Evolutionary conservation across 441 rosid genomes (phyloP).

Genomic region (Viola pubescens): DNA sequence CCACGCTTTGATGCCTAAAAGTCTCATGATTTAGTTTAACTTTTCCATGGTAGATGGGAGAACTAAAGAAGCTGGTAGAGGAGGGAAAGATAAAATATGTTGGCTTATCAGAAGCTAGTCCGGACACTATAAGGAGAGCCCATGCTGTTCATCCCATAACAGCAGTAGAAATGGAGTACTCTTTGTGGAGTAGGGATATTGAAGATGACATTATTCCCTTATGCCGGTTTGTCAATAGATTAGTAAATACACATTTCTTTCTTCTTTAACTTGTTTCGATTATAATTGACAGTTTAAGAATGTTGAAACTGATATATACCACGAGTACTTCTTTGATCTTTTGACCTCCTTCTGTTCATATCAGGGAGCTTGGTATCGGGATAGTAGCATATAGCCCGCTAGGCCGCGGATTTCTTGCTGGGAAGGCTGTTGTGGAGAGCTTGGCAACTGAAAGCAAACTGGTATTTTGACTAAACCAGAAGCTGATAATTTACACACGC

Average conservation of each 20-base stretch:
- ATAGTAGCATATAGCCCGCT: conserved; percentile 49
- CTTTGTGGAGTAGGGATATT: conserved; percentile 44
- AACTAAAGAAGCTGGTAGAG: conserved; percentile 42
- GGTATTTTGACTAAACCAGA: background rate
- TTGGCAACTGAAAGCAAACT: conserved; percentile 17
- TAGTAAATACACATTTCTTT: background rate
- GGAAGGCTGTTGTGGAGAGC: conserved; percentile 38
- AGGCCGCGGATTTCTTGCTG: conserved; percentile 43
- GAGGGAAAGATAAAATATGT: conserved; percentile 42
- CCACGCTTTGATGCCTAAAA: background rate
- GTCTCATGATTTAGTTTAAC: background rate
- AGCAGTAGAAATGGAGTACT: conserved; percentile 48
- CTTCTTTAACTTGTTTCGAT: background rate
- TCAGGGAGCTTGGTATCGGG: conserved; percentile 47
- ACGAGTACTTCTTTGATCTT: background rate
- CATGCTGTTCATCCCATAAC: conserved; percentile 48
- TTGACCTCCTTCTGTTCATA: background rate
- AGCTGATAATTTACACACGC: background rate
- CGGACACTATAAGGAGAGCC: conserved; percentile 41
- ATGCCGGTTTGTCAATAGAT: conserved; percentile 32
- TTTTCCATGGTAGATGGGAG: conserved; percentile 32
- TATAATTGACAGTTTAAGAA: background rate
- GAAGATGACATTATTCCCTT: conserved; percentile 40
- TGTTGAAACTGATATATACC: background rate
- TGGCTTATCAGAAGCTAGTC: conserved; percentile 46